A percentile compares a stretch with the other conserved stretches of the same genome.
Evolutionary conservation across 306 rosid genomes (phyloP).

Genomic region (Ceratonia siliqua): DNA sequence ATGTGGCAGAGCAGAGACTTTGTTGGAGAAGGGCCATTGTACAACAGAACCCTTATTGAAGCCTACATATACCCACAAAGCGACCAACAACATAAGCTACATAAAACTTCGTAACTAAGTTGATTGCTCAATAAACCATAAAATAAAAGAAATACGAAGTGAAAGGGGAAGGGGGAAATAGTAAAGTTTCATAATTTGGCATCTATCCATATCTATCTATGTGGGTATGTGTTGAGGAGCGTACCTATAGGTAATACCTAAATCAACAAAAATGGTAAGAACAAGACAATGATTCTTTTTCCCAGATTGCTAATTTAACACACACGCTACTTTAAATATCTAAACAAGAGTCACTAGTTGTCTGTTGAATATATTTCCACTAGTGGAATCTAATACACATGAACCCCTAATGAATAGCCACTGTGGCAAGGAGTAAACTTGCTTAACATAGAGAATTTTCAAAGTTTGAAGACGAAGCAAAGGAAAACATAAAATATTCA

Average conservation of each 20-base stretch:
- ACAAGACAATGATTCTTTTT: conserved; percentile 6
- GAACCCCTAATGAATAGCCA: conserved; percentile 19
- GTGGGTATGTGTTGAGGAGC: background rate
- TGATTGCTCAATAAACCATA: conserved; percentile 5
- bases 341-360: conserved; percentile 6
- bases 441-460: background rate
- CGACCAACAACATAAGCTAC: conserved; percentile 19
- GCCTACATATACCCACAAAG: conserved; percentile 45
- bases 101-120: background rate
- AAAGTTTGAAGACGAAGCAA: background rate
- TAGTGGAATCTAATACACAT: background rate
- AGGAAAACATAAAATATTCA: background rate
- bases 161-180: background rate
- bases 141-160: background rate
- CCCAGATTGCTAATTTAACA: conserved; percentile 23
- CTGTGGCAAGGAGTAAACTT: background rate
- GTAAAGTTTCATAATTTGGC: background rate
- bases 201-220: conserved; percentile 11
- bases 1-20: conserved; percentile 62
- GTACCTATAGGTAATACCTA: background rate
- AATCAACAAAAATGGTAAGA: conserved; percentile 38
- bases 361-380: background rate
- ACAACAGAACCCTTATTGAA: conserved; percentile 42
- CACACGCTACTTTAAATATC: conserved; percentile 19
- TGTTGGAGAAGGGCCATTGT: conserved; percentile 67